These are phyloP conservation scores for Jatropha podagrica DNA, from an alignment of 441 rosid genomes.

Conservation along the genomic window DNA sequence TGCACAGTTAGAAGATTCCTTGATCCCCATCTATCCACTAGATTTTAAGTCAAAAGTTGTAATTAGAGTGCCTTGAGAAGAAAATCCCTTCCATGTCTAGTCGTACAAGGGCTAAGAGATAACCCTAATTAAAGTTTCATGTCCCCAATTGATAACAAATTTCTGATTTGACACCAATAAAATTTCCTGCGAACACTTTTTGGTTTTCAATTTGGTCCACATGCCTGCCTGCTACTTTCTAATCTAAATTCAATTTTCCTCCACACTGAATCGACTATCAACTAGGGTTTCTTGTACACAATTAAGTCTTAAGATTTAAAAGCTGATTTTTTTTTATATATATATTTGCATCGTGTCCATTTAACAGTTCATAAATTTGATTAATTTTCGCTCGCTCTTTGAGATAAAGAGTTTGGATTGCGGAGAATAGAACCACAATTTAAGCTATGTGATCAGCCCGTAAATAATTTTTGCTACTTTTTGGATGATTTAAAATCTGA, in stretches of 20 bases:
- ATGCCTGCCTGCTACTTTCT: neutral
- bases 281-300: no score
- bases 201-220: constrained; percentile 9
- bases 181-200: neutral
- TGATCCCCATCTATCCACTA: constrained; percentile 25
- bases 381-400: no score
- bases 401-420: no score
- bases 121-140: constrained; percentile 31
- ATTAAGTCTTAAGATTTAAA: no score
- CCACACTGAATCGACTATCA: no score
- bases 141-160: constrained; percentile 28
- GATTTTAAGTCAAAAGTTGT: constrained; percentile 45
- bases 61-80: constrained; percentile 48
- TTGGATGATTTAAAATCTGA: no score
- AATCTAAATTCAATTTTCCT: neutral
- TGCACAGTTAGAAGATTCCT: constrained; percentile 32
- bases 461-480: no score
- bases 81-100: constrained; percentile 33
- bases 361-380: no score
- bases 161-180: constrained; percentile 39
- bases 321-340: no score
- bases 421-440: no score
- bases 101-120: constrained; percentile 21
- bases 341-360: no score
- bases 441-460: no score